Evolutionary conservation across 768 basidiomycete genomes (phyloP).

Genomic region (Goffeauzyma gilvescens): DNA sequence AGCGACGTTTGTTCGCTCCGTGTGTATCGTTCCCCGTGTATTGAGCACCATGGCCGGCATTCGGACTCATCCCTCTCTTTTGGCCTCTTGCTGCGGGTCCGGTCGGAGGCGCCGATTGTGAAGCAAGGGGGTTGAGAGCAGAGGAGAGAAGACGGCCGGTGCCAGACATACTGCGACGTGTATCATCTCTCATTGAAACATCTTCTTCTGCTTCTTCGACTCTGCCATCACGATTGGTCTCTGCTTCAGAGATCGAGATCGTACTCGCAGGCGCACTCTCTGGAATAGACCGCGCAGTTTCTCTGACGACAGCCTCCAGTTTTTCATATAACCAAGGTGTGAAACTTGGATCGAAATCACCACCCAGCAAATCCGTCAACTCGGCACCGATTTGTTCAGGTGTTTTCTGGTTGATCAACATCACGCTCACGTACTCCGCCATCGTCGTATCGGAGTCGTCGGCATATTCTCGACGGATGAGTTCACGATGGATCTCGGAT

Average conservation of each 20-base stretch:
- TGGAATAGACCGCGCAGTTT: neutral
- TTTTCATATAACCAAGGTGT: constrained; percentile 25
- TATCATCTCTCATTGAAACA: neutral
- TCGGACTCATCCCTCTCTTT: neutral
- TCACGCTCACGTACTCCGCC: constrained; percentile 31
- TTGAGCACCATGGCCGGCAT: constrained; percentile 8
- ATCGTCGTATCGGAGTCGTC: constrained; percentile 23
- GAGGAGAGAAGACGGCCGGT: constrained; percentile 16
- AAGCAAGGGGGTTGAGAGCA: constrained; percentile 21
- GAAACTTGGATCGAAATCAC: constrained; percentile 12
- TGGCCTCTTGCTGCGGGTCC: neutral
- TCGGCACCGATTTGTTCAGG: constrained; percentile 24
- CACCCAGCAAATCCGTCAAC: constrained; percentile 21
- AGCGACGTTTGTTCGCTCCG: neutral
- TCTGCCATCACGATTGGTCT: neutral
- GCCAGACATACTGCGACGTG: neutral
- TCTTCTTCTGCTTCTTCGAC: neutral
- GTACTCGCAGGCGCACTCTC: constrained; percentile 1
- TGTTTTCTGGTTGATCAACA: constrained; percentile 26
- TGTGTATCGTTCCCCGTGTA: constrained; percentile 14
- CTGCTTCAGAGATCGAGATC: neutral
- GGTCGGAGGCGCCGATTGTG: constrained; percentile 4
- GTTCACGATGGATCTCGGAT: constrained; percentile 5
- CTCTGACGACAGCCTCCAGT: constrained; percentile 11
- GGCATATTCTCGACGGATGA: neutral